A percentile compares a stretch with the other conserved stretches of the same genome.
Conservation (phyloP, 306 rosid genomes). For the Macrotyloma uniflorum region DNA sequence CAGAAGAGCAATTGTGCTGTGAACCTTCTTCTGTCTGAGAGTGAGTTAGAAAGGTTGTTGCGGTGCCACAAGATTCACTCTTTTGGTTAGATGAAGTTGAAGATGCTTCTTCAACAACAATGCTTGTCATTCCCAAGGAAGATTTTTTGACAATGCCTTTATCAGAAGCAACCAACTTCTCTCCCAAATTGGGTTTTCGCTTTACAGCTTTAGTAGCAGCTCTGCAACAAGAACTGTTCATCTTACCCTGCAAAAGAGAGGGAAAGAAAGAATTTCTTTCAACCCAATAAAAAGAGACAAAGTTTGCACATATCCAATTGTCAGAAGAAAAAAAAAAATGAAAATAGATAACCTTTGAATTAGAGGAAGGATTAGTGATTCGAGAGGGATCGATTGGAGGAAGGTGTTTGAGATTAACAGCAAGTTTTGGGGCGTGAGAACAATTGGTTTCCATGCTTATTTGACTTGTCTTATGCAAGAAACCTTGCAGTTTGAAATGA, state of each 20-base stretch:
- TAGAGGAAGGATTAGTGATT: constrained; percentile 2
- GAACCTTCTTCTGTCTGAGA: constrained; percentile 42
- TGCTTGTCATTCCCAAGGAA: not conserved
- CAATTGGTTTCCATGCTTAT: constrained; percentile 20
- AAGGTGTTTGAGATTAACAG: constrained; percentile 35
- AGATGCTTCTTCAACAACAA: constrained; percentile 2
- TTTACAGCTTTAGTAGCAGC: constrained; percentile 22
- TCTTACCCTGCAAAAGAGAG: constrained; percentile 31
- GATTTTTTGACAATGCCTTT: constrained; percentile 1
- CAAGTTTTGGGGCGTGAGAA: not conserved
- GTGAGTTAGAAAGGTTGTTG: not conserved
- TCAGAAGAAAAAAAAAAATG: not conserved
- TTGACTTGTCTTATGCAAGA: not conserved
- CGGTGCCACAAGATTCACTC: not conserved
- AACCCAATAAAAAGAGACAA: not conserved
- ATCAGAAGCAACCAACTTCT: not conserved
- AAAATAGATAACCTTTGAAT: constrained; percentile 25
- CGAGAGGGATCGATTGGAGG: constrained; percentile 43
- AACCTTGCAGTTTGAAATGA: not conserved
- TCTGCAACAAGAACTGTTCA: constrained; percentile 24
- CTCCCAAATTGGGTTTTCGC: constrained; percentile 10
- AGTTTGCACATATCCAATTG: not conserved
- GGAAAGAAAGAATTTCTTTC: not conserved
- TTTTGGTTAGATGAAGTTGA: constrained; percentile 16
- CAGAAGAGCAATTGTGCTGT: not conserved